Percentiles rank a stretch among this genome's conserved stretches.
Conservation (phyloP, 495 filamentous ascomycete genomes). For the Apiosordaria backusii region DNA sequence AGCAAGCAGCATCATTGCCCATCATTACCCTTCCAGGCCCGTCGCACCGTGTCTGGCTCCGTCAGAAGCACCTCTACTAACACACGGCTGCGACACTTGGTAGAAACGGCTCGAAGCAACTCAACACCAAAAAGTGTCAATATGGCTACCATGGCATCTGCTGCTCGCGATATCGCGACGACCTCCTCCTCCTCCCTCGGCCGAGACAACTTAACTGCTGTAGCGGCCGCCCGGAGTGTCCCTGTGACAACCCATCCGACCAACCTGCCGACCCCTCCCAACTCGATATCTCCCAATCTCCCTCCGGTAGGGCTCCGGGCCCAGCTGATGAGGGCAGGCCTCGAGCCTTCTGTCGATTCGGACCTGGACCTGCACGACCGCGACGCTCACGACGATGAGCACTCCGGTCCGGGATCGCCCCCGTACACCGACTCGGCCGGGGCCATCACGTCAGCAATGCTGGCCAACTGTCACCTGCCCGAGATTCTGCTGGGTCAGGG, state of each 20-base stretch:
- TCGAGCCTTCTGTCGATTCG: conserved; percentile 68
- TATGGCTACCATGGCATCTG: conserved; percentile 61
- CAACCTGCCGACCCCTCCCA: conserved; percentile 86
- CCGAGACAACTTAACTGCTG: conserved; percentile 60
- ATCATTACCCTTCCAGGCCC: conserved; percentile 11
- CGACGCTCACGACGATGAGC: conserved; percentile 60
- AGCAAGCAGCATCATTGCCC: conserved; percentile 9
- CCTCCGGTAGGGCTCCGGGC: conserved; percentile 73
- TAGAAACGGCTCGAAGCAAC: conserved; percentile 50
- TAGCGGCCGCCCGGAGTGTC: conserved; percentile 56
- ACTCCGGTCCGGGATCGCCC: conserved; percentile 45
- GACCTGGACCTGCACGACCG: conserved; percentile 83
- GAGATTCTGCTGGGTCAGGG: conserved; percentile 86
- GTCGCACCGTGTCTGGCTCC: conserved; percentile 23
- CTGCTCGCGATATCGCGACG: conserved; percentile 69
- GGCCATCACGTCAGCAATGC: conserved; percentile 77
- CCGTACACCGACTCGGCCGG: conserved; percentile 70
- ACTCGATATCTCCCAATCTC: conserved; percentile 89
- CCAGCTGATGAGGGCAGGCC: conserved; percentile 55
- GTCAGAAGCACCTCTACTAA: conserved; percentile 19
- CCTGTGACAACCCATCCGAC: conserved; percentile 59
- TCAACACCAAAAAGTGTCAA: conserved; percentile 34
- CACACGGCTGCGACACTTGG: conserved; percentile 24
- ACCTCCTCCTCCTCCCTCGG: conserved; percentile 44
- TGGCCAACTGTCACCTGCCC: conserved; percentile 89